Conservation (phyloP, 805 yeast species). For the Crinitomyces ghanaensis region DNA sequence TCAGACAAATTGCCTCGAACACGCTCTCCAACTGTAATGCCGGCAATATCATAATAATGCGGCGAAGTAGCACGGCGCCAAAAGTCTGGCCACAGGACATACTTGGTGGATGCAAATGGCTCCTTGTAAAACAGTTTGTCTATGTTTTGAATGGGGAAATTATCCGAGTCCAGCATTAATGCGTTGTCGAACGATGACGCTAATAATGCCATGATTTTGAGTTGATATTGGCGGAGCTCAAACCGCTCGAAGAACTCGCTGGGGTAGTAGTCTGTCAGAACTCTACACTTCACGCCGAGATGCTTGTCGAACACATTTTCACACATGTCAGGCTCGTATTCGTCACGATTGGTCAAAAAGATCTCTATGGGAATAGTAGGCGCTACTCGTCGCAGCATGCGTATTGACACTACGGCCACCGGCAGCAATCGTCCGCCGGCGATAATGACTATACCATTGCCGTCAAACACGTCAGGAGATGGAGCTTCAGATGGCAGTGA, state of each 20-base stretch:
- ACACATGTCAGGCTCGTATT: constrained; percentile 63
- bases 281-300: constrained; percentile 54
- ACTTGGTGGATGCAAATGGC: constrained; percentile 40
- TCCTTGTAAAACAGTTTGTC: constrained; percentile 45
- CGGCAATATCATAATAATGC: constrained; percentile 55
- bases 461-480: constrained; percentile 14
- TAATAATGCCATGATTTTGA: constrained; percentile 55
- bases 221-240: constrained; percentile 52
- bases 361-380: constrained; percentile 70
- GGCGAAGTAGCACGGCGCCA: constrained; percentile 81
- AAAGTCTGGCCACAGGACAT: constrained; percentile 72
- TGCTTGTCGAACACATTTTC: constrained; percentile 42
- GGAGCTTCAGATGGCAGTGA: constrained; percentile 30
- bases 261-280: constrained; percentile 51
- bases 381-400: constrained; percentile 53
- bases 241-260: constrained; percentile 35
- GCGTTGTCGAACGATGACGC: constrained; percentile 67
- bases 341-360: constrained; percentile 55
- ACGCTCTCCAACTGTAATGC: constrained; percentile 33
- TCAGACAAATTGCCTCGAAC: constrained; percentile 24
- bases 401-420: constrained; percentile 53
- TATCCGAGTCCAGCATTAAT: constrained; percentile 63
- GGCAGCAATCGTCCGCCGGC: constrained; percentile 75
- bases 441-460: constrained; percentile 51
- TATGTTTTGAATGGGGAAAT: constrained; percentile 56